phyloP scores from a whole-genome alignment of 352 stramenopile species.

The Pythium phragmiticola region DNA sequence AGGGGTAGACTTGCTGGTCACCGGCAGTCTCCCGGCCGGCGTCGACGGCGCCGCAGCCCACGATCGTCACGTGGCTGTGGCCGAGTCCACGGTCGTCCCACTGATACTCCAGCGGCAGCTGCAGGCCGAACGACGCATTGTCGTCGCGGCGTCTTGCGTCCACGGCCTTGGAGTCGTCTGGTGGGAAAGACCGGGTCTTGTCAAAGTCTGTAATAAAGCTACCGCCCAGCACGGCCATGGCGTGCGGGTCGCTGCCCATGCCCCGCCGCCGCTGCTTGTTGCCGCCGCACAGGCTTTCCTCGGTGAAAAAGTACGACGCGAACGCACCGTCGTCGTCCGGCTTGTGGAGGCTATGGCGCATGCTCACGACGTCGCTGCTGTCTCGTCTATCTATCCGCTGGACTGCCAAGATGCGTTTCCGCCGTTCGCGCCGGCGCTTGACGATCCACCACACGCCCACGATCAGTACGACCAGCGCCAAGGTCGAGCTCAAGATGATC shows the following conservation, averaged over 20 bases:
- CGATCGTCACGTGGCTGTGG: not conserved
- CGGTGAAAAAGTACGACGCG: constrained; percentile 27
- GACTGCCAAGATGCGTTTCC: too few species aligned
- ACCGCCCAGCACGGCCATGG: constrained; percentile 12
- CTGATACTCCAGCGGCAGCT: not conserved
- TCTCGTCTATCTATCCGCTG: not conserved
- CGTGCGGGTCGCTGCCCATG: constrained; percentile 18
- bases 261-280: constrained; percentile 7
- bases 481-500: constrained; percentile 12
- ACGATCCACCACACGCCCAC: constrained; percentile 16
- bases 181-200: constrained; percentile 14
- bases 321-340: constrained; percentile 2
- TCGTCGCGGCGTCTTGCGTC: not conserved
- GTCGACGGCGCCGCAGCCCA: constrained; percentile 11
- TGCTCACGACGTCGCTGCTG: not conserved
- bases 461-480: constrained; percentile 6
- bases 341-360: not conserved
- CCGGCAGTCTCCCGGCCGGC: constrained; percentile 1
- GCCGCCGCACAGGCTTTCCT: constrained; percentile 6
- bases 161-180: not conserved
- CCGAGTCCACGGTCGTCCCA: not conserved
- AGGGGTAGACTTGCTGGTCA: not conserved
- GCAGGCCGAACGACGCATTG: constrained; percentile 1
- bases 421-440: constrained; percentile 6
- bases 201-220: constrained; percentile 11